Percentiles rank a stretch among this genome's conserved stretches.
Conservation (phyloP, 805 yeast species). For the Yamadazyma sp. region DNA sequence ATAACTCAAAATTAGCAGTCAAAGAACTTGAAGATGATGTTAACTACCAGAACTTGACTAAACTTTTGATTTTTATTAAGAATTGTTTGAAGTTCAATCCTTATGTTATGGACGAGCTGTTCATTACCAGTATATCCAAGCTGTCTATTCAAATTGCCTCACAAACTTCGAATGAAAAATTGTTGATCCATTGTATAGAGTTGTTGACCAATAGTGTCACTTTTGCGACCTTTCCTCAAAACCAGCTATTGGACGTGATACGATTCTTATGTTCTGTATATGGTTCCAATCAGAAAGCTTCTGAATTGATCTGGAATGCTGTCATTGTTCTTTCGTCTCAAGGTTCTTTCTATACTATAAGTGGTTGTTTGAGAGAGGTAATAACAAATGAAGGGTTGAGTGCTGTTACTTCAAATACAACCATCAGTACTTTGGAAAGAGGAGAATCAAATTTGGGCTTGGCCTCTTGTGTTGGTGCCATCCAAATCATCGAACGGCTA, state of each 20-base stretch:
- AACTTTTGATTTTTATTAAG: conserved; percentile 33
- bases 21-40: conserved; percentile 13
- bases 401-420: conserved; percentile 10
- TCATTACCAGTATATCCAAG: conserved; percentile 30
- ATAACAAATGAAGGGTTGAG: conserved; percentile 14
- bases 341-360: conserved; percentile 27
- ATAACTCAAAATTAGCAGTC: conserved; percentile 6
- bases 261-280: conserved; percentile 48
- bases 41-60: conserved; percentile 16
- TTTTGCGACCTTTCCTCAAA: conserved; percentile 48
- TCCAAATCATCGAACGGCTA: conserved; percentile 34
- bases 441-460: conserved; percentile 13
- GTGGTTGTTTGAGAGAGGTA: conserved; percentile 13
- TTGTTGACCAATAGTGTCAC: conserved; percentile 45
- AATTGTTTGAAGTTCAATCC: conserved; percentile 51
- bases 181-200: conserved; percentile 39
- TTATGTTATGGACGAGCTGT: conserved; percentile 41
- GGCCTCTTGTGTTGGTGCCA: conserved; percentile 39
- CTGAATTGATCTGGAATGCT: conserved; percentile 36
- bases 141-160: conserved; percentile 38
- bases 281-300: conserved; percentile 34
- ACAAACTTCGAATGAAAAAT: conserved; percentile 35
- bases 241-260: conserved; percentile 35
- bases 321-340: conserved; percentile 38
- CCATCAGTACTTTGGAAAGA: conserved; percentile 9